Evolutionary conservation across 2,329 filamentous ascomycete genomes (phyloP).

Genomic region (Diaporthe sp.): DNA sequence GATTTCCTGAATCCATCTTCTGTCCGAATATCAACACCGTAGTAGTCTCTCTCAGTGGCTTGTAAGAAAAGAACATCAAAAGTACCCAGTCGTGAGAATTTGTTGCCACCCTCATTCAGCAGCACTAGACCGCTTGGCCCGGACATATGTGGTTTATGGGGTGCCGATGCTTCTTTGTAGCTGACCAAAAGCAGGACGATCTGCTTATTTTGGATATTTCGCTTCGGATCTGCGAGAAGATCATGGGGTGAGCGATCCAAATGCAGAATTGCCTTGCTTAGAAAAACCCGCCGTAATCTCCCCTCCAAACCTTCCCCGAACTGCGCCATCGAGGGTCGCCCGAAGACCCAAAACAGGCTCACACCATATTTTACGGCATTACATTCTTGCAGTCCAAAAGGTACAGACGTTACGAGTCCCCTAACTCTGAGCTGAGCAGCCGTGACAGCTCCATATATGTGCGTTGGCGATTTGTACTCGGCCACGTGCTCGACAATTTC

Average conservation of each 20-base stretch:
- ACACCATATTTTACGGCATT: too few relatives aligned
- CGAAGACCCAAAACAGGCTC: not conserved
- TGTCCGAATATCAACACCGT: not conserved
- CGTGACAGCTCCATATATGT: not conserved
- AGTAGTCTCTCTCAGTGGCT: not conserved
- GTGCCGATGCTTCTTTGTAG: not conserved
- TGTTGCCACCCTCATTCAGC: not conserved
- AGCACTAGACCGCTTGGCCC: not conserved
- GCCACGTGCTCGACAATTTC: not conserved
- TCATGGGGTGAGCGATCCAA: not conserved
- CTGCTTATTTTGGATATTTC: not conserved
- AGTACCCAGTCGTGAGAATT: not conserved
- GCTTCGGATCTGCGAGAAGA: not conserved
- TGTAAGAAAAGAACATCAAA: not conserved
- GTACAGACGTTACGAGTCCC: not conserved
- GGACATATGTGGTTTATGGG: too few relatives aligned
- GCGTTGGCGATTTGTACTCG: not conserved
- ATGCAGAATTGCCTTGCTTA: not conserved
- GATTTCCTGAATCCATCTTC: not conserved
- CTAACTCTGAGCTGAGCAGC: not conserved
- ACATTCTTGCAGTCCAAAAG: not conserved
- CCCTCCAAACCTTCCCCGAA: not conserved
- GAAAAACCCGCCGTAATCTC: not conserved
- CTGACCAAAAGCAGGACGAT: not conserved
- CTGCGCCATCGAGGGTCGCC: too few relatives aligned